Evolutionary conservation across 2,329 filamentous ascomycete genomes (phyloP), one percentile per base, ranked within the genome.

Genomic region (Didymosphaeria variabile): DNA sequence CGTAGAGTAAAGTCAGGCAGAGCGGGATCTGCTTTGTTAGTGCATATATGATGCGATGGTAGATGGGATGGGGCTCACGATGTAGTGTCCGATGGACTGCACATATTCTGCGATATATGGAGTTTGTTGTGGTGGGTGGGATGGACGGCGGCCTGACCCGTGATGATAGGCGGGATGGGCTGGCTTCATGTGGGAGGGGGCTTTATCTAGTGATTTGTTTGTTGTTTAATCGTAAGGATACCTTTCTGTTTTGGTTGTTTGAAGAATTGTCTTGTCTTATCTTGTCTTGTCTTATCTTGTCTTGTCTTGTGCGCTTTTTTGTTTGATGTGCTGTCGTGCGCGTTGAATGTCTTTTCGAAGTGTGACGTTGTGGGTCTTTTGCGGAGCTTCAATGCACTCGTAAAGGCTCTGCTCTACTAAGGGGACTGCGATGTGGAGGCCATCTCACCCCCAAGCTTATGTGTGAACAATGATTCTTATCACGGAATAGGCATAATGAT

Each of bases 11-110:
- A 3, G 36, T 38, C n/a, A n/a, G n/a, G n/a, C n/a, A n/a, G 36
- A 5, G 13, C 36, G 26, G 52, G 23, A 42, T 40, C 21, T 13
- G 23, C 12, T 5, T 5, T 19, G 26, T 29, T 29, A 29, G 29
- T 34, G 42, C 44, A 59, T 51, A 51, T 34, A 53, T 26, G 36
- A 29, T 29, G 26, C 6, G 26, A 29, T 6, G 26, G 26, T 29
- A 29, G 54, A 81, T 79, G 2, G 75, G 71, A 0, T 75, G 73
- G 1, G 78, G 78, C 19, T 72, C 40, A 44, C 12, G 17, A 12
- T 17, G n/a, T n/a, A n/a, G n/a, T n/a, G n/a, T n/a, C n/a, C n/a
- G n/a, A n/a, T 46, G 44, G 44, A 46, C 12, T 46, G 45, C 45
- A 29, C 45, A 47, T 47, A 47, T 31, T 47, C 15, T 46, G 19